phyloP scores from a whole-genome alignment of 805 yeast genomes.

The Teunomyces tritomae region DNA sequence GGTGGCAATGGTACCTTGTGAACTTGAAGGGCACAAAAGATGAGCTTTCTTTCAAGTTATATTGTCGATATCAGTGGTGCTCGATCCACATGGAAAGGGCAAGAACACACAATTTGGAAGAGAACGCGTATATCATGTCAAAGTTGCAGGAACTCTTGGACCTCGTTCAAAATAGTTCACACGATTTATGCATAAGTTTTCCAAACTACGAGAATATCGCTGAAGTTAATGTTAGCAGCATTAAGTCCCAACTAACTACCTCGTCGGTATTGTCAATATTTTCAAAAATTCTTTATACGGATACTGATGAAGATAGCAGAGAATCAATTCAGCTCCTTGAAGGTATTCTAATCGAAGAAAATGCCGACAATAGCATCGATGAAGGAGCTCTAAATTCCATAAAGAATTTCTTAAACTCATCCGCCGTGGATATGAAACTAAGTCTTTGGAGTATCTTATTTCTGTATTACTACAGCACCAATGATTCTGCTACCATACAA shows the following conservation, averaged over 20 bases:
- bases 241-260: constrained; percentile 65
- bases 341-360: constrained; percentile 37
- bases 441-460: constrained; percentile 75
- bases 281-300: constrained; percentile 45
- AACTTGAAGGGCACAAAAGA: background rate
- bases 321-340: constrained; percentile 46
- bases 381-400: constrained; percentile 44
- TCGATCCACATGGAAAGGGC: constrained; percentile 25
- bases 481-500: constrained; percentile 33
- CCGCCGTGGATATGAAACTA: constrained; percentile 65
- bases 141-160: constrained; percentile 19
- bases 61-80: constrained; percentile 34
- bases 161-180: constrained; percentile 5
- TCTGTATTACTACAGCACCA: constrained; percentile 44
- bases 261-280: constrained; percentile 67
- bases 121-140: constrained; percentile 23
- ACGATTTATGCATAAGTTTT: constrained; percentile 36
- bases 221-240: constrained; percentile 45
- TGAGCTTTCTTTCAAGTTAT: constrained; percentile 2
- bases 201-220: constrained; percentile 64
- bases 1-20: constrained; percentile 40
- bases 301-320: constrained; percentile 23
- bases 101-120: constrained; percentile 28
- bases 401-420: constrained; percentile 54
- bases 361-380: constrained; percentile 10